These are phyloP conservation scores for Raphanus hybrid DNA, from an alignment of 441 rosid species.

Conservation along the genomic window DNA sequence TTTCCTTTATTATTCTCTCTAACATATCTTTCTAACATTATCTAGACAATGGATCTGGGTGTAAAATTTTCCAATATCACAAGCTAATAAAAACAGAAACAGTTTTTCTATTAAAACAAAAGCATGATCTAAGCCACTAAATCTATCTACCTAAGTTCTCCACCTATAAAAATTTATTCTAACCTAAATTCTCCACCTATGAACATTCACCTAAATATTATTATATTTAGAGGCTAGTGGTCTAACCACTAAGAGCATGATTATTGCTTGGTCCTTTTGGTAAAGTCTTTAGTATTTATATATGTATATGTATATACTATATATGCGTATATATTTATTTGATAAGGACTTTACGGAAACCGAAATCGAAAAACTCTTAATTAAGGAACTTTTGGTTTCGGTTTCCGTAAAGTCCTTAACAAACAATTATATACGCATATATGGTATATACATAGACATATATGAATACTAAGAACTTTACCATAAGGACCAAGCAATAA, in stretches of 20 bases:
- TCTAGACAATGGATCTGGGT: neutral
- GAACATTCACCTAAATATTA: conserved; percentile 20
- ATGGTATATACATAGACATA: too few relatives aligned
- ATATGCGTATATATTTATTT: too few relatives aligned
- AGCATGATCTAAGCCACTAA: conserved; percentile 14
- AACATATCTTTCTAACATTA: neutral
- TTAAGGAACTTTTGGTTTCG: too few relatives aligned
- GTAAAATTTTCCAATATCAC: neutral
- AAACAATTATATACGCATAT: too few relatives aligned
- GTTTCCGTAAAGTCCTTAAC: too few relatives aligned
- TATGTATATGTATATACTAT: too few relatives aligned
- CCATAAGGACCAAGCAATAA: too few relatives aligned
- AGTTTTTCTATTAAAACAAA: neutral
- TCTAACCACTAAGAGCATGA: conserved; percentile 24
- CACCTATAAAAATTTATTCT: conserved; percentile 21
- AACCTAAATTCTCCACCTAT: conserved; percentile 31
- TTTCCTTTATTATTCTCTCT: neutral
- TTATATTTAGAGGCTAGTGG: conserved; percentile 19
- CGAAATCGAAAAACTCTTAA: too few relatives aligned
- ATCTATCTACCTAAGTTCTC: conserved; percentile 37
- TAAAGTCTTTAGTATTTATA: too few relatives aligned
- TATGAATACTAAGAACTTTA: too few relatives aligned
- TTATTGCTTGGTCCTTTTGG: too few relatives aligned
- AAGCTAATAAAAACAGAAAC: neutral
- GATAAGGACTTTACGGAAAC: too few relatives aligned